Evolutionary conservation across 2,329 filamentous ascomycete species (phyloP).

Genomic region (Passalora sequoiae): DNA sequence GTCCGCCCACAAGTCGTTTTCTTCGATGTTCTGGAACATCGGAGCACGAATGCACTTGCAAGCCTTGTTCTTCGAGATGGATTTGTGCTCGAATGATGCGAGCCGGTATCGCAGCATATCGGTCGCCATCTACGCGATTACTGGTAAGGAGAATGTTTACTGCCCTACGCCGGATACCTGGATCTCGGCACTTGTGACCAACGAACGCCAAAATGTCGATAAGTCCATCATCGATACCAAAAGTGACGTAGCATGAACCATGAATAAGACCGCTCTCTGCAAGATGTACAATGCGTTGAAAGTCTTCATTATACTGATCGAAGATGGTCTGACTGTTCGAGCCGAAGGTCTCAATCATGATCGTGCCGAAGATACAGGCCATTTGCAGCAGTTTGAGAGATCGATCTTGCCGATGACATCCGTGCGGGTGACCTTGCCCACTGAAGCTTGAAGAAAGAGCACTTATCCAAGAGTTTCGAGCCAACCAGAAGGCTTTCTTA

Average conservation of each 20-base stretch:
- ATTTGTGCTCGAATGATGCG: not conserved
- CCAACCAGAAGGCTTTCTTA: not conserved
- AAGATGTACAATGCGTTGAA: not conserved
- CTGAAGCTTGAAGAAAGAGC: not conserved
- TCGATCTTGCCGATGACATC: not conserved
- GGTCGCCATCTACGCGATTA: conserved; percentile 2
- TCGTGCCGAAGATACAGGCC: not conserved
- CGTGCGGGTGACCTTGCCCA: not conserved
- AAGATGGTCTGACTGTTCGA: not conserved
- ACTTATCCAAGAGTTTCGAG: not conserved
- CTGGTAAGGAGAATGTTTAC: not conserved
- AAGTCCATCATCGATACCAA: conserved; percentile 2
- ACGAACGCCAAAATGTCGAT: not conserved
- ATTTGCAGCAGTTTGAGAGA: not conserved
- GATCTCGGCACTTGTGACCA: conserved; percentile 4
- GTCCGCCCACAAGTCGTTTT: not conserved
- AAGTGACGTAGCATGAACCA: not conserved
- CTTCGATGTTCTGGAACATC: not conserved
- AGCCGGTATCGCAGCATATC: not conserved
- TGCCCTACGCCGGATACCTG: not conserved
- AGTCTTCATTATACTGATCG: not conserved
- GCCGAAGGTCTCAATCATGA: not conserved
- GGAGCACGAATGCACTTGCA: not conserved
- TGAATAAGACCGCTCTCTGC: not conserved
- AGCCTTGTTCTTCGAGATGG: not conserved